A percentile compares a stretch with the other conserved stretches of the same genome.
These are phyloP conservation scores for Talaromyces proteolyticus DNA, from an alignment of 495 filamentous ascomycete species.

Conservation along the genomic window DNA sequence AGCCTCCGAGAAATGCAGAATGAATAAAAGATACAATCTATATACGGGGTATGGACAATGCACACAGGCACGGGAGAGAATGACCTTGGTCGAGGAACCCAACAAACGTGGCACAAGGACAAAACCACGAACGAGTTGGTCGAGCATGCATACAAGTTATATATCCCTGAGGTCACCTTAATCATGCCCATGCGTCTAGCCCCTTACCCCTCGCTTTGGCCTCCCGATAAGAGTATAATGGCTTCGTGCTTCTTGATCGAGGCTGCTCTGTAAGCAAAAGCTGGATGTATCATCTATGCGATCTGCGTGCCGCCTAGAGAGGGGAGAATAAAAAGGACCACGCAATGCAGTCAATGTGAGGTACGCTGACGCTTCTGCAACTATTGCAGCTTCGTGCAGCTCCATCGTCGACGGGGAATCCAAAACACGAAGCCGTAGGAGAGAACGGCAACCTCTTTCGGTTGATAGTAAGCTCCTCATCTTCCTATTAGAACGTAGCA, in stretches of 20 bases:
- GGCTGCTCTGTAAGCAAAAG: not conserved
- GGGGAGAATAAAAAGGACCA: not conserved
- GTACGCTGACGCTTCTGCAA: not conserved
- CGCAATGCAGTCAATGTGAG: not conserved
- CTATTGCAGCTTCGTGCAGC: not conserved
- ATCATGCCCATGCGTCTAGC: not conserved
- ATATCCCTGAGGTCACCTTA: slow-evolving; percentile 1
- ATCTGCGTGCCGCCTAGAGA: not conserved
- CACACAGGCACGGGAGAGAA: not conserved
- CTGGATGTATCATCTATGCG: not conserved
- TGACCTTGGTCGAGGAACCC: not conserved
- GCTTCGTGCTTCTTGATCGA: slow-evolving; percentile 5
- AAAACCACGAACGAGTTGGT: not conserved
- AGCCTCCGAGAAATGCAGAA: not conserved
- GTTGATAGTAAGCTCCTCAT: not conserved
- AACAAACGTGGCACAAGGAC: not conserved
- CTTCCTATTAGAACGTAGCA: not conserved
- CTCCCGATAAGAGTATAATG: slow-evolving; percentile 3
- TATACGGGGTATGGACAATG: not conserved
- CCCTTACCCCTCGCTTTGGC: slow-evolving; percentile 9
- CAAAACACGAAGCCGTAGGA: not conserved
- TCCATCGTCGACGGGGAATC: not conserved
- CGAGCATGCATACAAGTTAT: slow-evolving; percentile 5
- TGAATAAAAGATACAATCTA: not conserved
- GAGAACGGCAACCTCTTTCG: not conserved